Percentiles rank a stretch among this genome's conserved stretches.
Evolutionary conservation across 768 basidiomycete genomes (phyloP).

Genomic region (Suillus subalutaceus): DNA sequence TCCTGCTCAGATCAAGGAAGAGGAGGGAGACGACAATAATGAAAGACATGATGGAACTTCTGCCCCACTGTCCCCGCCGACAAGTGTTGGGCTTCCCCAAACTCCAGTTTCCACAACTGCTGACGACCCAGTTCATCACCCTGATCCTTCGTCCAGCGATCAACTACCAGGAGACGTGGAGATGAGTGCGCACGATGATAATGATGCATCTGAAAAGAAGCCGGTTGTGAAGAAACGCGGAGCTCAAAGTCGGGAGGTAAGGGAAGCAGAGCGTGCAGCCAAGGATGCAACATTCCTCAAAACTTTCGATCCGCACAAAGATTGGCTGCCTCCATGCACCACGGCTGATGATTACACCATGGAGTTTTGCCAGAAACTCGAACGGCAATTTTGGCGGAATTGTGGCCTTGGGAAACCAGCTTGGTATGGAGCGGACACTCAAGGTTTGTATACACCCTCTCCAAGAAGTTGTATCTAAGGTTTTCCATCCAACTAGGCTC

Average conservation of each 20-base stretch:
- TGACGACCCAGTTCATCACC: slow-evolving; percentile 12
- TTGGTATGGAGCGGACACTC: slow-evolving; percentile 97
- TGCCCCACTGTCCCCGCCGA: slow-evolving; percentile 32
- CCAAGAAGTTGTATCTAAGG: neutral
- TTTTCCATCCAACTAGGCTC: slow-evolving; percentile 46
- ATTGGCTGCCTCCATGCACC: slow-evolving; percentile 84
- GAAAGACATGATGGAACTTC: neutral
- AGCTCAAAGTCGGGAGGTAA: slow-evolving; percentile 41
- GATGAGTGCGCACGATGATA: slow-evolving; percentile 14
- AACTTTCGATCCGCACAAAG: slow-evolving; percentile 67
- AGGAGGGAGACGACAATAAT: slow-evolving; percentile 32
- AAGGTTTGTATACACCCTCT: slow-evolving; percentile 54
- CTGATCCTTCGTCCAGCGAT: slow-evolving; percentile 12
- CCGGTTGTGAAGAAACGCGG: slow-evolving; percentile 44
- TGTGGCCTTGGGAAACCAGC: slow-evolving; percentile 87
- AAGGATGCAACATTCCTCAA: slow-evolving; percentile 61
- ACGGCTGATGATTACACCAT: slow-evolving; percentile 77
- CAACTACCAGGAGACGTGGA: slow-evolving; percentile 14
- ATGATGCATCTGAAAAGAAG: slow-evolving; percentile 38
- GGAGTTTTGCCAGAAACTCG: slow-evolving; percentile 86
- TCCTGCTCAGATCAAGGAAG: slow-evolving; percentile 47
- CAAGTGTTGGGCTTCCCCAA: slow-evolving; percentile 25
- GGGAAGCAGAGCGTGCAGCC: slow-evolving; percentile 47
- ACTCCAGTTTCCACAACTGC: slow-evolving; percentile 21
- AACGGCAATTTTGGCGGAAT: slow-evolving; percentile 91